Percentiles rank a stretch among this genome's conserved stretches.
Conservation (phyloP, 441 rosid genomes). For the Pelargonium citronellum region DNA sequence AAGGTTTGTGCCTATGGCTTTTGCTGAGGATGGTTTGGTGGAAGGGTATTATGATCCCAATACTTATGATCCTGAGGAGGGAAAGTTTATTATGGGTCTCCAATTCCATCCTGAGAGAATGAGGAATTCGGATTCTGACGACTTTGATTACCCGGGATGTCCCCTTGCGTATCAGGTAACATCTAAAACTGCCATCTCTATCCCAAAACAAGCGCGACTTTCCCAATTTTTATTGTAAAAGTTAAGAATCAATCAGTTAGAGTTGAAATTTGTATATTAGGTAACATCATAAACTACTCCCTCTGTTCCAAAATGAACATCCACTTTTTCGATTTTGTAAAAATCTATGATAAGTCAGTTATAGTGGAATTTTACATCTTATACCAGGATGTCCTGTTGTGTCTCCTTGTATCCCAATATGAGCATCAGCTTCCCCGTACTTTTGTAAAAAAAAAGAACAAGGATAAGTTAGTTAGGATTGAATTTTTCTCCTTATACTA, state of each 20-base stretch:
- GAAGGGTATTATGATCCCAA: slow-evolving; percentile 78
- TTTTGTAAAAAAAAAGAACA: too few species aligned
- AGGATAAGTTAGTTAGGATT: too few species aligned
- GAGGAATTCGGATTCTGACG: slow-evolving; percentile 45
- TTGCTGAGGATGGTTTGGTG: slow-evolving; percentile 63
- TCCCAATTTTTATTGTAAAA: neutral
- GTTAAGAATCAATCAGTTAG: neutral
- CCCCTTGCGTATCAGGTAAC: slow-evolving; percentile 65
- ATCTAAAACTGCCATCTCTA: neutral
- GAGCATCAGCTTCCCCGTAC: too few species aligned
- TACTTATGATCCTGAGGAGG: slow-evolving; percentile 46
- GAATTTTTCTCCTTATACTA: too few species aligned
- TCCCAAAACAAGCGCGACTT: neutral
- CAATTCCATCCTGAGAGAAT: slow-evolving; percentile 87
- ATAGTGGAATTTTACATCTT: too few species aligned
- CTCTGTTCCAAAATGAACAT: too few species aligned
- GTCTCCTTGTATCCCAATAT: too few species aligned
- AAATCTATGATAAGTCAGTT: too few species aligned
- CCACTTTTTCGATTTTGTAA: too few species aligned
- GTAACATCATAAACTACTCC: too few species aligned
- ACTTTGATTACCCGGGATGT: slow-evolving; percentile 73
- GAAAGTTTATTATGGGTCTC: slow-evolving; percentile 73
- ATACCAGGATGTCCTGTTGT: too few species aligned
- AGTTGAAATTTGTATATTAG: slow-evolving; percentile 43
- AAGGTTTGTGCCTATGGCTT: slow-evolving; percentile 71